A percentile compares a stretch with the other conserved stretches of the same genome.
These are phyloP conservation scores for Fusarium veterinarium DNA, from an alignment of 2,329 filamentous ascomycete species.

Conservation along the genomic window DNA sequence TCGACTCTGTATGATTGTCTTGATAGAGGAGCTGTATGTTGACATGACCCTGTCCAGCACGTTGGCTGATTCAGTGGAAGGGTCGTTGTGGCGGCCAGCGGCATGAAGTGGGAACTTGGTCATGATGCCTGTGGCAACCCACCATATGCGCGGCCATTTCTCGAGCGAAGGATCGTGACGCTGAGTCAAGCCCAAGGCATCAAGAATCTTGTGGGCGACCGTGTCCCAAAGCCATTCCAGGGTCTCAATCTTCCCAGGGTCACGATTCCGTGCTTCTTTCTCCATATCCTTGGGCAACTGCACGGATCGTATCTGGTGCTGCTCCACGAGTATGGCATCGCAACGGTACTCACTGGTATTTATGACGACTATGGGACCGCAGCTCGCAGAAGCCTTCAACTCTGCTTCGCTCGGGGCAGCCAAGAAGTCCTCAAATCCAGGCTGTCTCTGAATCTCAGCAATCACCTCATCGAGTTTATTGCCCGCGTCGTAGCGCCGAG, in stretches of 20 bases:
- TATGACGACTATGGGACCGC: not conserved
- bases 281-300: not conserved
- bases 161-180: accelerated
- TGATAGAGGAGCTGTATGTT: not conserved
- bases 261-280: not conserved
- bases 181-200: not conserved
- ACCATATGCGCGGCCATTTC: not conserved
- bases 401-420: not conserved
- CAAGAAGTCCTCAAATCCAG: not conserved
- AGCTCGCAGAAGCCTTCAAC: not conserved
- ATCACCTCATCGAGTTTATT: not conserved
- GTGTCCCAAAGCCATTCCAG: not conserved
- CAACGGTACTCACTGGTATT: not conserved
- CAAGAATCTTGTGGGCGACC: not conserved
- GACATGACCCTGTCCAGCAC: not conserved
- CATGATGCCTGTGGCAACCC: not conserved
- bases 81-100: not conserved
- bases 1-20: not conserved
- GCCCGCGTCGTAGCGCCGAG: not conserved
- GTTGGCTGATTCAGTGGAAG: not conserved
- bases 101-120: constrained; percentile 7
- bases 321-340: not conserved
- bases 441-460: not conserved
- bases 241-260: not conserved
- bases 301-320: not conserved